A percentile compares a stretch with the other conserved stretches of the same genome.
phyloP scores from a whole-genome alignment of 2,329 filamentous ascomycete species.

The Kalmusia sp. region DNA sequence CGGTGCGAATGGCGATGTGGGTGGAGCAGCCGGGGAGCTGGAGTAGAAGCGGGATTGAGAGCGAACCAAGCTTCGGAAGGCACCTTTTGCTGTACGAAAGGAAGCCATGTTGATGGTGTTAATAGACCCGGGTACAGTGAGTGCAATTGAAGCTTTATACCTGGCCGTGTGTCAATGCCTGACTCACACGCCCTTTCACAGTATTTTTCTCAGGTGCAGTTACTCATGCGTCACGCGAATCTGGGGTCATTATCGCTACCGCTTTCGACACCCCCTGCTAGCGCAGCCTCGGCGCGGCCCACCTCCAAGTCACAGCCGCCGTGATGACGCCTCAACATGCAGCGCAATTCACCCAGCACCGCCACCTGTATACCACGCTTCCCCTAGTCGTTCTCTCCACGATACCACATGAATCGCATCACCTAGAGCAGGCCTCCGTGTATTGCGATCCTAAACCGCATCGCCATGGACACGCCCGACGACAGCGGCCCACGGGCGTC shows the following conservation, averaged over 20 bases:
- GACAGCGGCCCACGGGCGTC: constrained; percentile 42
- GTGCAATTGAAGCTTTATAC: constrained; percentile 21
- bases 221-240: constrained; percentile 14
- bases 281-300: constrained; percentile 11
- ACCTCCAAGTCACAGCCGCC: neutral
- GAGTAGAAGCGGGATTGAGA: constrained; percentile 35
- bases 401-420: constrained; percentile 16
- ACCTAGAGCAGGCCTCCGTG: constrained; percentile 7
- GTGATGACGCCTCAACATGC: constrained; percentile 12
- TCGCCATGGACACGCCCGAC: constrained; percentile 43
- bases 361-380: neutral
- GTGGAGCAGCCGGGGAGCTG: constrained; percentile 41
- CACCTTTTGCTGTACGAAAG: constrained; percentile 35
- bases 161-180: neutral
- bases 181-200: constrained; percentile 27
- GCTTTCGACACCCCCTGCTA: constrained; percentile 16
- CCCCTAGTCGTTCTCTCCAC: neutral
- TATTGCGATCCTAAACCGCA: constrained; percentile 7
- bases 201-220: constrained; percentile 14
- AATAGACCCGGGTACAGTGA: neutral
- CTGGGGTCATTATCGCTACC: constrained; percentile 19
- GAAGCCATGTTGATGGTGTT: constrained; percentile 36
- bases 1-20: constrained; percentile 66
- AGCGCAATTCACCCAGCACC: neutral
- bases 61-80: constrained; percentile 40